A percentile compares a stretch with the other conserved stretches of the same genome.
phyloP scores from a whole-genome alignment of 2,329 filamentous ascomycete genomes.

The Xylariaceae sp. region DNA sequence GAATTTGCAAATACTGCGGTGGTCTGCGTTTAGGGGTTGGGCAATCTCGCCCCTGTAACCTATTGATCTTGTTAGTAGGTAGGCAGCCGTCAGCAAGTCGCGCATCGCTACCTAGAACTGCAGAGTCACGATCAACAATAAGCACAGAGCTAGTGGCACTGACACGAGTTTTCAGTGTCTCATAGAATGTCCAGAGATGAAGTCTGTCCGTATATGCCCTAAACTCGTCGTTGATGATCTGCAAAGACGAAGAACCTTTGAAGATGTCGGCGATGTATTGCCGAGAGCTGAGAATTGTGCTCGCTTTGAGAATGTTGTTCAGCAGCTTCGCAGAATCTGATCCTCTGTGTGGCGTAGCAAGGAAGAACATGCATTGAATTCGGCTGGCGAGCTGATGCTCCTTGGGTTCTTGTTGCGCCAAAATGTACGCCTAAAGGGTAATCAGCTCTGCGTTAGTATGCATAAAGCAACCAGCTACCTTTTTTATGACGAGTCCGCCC shows the following conservation, averaged over 20 bases:
- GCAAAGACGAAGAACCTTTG: constrained; percentile 1
- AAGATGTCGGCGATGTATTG: constrained; percentile 5
- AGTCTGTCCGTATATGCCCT: constrained; percentile 3
- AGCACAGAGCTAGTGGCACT: not conserved
- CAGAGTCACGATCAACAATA: constrained; percentile 10
- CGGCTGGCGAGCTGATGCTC: not conserved
- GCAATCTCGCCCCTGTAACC: constrained; percentile 9
- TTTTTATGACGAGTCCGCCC: constrained; percentile 8
- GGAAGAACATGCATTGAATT: constrained; percentile 8
- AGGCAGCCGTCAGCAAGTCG: not conserved
- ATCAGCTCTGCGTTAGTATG: too few relatives aligned
- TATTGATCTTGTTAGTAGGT: not conserved
- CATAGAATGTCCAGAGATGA: constrained; percentile 10
- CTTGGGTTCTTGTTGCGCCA: constrained; percentile 3
- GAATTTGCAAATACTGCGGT: constrained; percentile 13
- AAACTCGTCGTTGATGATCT: constrained; percentile 8
- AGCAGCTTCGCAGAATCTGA: constrained; percentile 5
- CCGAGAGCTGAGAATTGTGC: not conserved
- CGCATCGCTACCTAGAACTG: not conserved
- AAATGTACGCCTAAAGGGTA: constrained; percentile 4
- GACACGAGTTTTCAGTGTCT: constrained; percentile 4
- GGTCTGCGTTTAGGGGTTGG: constrained; percentile 10
- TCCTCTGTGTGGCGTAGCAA: constrained; percentile 9
- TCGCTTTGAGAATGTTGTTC: constrained; percentile 2
- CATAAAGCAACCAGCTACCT: not conserved